phyloP scores from a whole-genome alignment of 306 rosid species.

The Castanea sativa region DNA sequence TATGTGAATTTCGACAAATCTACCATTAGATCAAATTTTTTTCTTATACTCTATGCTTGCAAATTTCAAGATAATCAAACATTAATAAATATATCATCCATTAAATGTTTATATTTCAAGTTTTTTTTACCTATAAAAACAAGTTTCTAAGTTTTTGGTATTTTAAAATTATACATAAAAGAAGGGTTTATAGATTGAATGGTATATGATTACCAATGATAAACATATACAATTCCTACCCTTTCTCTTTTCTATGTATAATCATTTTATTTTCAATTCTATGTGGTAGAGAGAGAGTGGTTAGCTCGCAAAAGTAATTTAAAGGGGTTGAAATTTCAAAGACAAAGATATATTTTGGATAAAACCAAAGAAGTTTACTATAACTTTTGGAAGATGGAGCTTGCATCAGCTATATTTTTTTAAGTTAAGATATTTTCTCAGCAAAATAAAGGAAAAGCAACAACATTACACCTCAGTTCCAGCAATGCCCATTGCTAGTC shows the following conservation, averaged over 20 bases:
- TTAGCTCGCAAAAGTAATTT: background rate
- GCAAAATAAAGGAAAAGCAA: conserved; percentile 1
- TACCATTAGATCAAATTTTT: too few species aligned
- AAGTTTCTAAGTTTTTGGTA: too few species aligned
- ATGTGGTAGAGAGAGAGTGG: background rate
- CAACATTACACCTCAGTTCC: conserved; percentile 80
- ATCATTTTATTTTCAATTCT: conserved; percentile 3
- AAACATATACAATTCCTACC: background rate
- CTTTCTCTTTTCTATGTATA: background rate
- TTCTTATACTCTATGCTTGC: too few species aligned
- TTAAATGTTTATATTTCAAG: too few species aligned
- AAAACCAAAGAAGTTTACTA: background rate
- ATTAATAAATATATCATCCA: too few species aligned
- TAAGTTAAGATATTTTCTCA: background rate
- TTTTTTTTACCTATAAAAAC: too few species aligned
- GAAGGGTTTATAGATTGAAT: too few species aligned
- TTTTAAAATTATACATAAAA: too few species aligned
- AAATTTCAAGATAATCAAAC: too few species aligned
- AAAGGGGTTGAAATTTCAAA: conserved; percentile 7
- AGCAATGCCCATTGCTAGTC: conserved; percentile 98
- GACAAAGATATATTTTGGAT: conserved; percentile 13
- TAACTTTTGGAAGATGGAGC: background rate
- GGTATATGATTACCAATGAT: background rate
- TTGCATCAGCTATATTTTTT: conserved; percentile 4
- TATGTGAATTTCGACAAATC: too few species aligned